Evolutionary conservation across 176 grass and related monocot species (phyloP).

Genomic region (Poa pratensis): DNA sequence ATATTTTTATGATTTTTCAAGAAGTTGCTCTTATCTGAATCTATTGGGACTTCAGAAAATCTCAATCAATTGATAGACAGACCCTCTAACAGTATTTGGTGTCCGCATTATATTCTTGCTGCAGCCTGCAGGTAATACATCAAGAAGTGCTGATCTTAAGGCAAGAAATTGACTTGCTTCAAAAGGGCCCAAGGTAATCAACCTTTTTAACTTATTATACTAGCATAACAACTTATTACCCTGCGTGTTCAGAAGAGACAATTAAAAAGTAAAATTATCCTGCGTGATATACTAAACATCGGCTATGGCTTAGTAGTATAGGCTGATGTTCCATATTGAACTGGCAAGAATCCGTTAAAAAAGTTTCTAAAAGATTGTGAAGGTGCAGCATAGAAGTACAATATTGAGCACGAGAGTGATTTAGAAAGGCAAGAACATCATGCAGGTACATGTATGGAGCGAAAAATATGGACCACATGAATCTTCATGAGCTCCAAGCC

Average conservation of each 20-base stretch:
- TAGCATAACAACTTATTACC: background rate
- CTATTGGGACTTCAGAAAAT: no score
- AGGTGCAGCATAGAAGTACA: conserved; percentile 9
- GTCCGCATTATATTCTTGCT: conserved; percentile 9
- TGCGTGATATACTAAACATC: background rate
- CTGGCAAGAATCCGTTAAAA: background rate
- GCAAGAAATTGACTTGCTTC: conserved; percentile 72
- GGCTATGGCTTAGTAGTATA: background rate
- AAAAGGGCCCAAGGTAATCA: conserved; percentile 77
- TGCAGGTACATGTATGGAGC: conserved; percentile 72
- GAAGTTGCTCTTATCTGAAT: no score
- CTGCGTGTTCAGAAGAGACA: background rate
- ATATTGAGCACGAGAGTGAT: conserved; percentile 9
- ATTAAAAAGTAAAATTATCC: background rate
- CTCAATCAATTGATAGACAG: no score
- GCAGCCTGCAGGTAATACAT: conserved; percentile 60
- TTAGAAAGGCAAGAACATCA: conserved; percentile 16
- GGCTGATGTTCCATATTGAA: background rate
- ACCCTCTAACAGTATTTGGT: background rate
- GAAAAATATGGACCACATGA: conserved; percentile 52
- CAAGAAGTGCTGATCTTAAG: conserved; percentile 61
- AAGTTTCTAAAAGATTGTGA: conserved; percentile 12
- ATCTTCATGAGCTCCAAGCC: conserved; percentile 67
- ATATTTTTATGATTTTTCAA: background rate
- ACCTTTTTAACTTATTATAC: background rate